A percentile compares a stretch with the other conserved stretches of the same genome.
Evolutionary conservation across 2,329 filamentous ascomycete genomes (phyloP).

Genomic region (Sodiomyces alkalinus): DNA sequence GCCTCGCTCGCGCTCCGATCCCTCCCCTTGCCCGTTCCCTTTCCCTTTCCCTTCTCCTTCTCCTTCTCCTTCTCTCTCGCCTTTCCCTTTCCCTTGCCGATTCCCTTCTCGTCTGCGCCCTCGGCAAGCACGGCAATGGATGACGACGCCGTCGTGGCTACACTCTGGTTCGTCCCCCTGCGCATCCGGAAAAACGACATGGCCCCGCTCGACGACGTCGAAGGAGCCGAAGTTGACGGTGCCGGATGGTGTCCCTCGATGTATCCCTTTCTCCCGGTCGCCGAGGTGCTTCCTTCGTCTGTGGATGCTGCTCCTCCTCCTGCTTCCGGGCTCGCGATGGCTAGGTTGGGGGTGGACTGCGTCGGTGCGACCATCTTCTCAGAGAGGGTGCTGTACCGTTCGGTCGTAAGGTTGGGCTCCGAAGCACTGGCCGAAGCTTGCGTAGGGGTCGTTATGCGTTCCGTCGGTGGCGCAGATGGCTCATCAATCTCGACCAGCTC

Average conservation of each 20-base stretch:
- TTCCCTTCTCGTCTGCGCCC: slow-evolving; percentile 8
- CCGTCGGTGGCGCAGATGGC: too few species aligned
- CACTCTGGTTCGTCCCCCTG: slow-evolving; percentile 20
- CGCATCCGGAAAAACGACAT: slow-evolving; percentile 28
- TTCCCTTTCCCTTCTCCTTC: slow-evolving; percentile 7
- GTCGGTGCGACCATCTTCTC: slow-evolving; percentile 21
- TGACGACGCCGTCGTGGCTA: slow-evolving; percentile 1
- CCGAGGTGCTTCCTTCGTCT: slow-evolving; percentile 23
- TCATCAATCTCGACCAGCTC: slow-evolving; percentile 66
- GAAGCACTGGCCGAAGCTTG: slow-evolving; percentile 3
- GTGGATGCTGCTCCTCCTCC: slow-evolving; percentile 5
- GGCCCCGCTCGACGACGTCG: slow-evolving; percentile 25
- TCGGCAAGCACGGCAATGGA: neutral
- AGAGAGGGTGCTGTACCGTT: slow-evolving; percentile 19
- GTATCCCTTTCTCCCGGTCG: too few species aligned
- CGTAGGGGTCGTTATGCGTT: slow-evolving; percentile 4
- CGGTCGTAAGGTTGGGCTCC: slow-evolving; percentile 8
- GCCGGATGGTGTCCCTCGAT: too few species aligned
- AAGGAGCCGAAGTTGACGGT: slow-evolving; percentile 17
- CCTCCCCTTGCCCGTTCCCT: slow-evolving; percentile 17
- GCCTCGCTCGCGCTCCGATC: slow-evolving; percentile 24
- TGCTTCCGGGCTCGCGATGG: slow-evolving; percentile 2
- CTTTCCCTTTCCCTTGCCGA: slow-evolving; percentile 13
- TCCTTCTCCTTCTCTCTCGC: slow-evolving; percentile 15
- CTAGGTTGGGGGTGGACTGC: slow-evolving; percentile 10